phyloP scores from a whole-genome alignment of 768 basidiomycete species.

The Naganishia randhawae region DNA sequence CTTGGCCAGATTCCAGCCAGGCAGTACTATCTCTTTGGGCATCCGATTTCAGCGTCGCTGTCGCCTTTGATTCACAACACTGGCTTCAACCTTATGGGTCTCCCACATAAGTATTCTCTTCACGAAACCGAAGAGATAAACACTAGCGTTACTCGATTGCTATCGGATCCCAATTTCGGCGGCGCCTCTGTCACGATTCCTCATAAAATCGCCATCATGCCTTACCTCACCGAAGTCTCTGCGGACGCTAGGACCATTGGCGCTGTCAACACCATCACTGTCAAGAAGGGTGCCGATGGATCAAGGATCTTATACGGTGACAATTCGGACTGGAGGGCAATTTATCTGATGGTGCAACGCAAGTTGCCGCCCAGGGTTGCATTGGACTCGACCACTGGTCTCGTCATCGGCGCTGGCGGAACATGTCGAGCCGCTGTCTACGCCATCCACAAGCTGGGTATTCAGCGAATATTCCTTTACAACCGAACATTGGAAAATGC shows the following conservation, averaged over 20 bases:
- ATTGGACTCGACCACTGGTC: constrained; percentile 55
- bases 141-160: constrained; percentile 62
- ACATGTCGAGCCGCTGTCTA: constrained; percentile 92
- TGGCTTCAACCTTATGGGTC: constrained; percentile 70
- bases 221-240: constrained; percentile 72
- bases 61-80: constrained; percentile 92
- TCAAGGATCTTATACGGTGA: constrained; percentile 69
- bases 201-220: constrained; percentile 84
- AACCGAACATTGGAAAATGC: constrained; percentile 80
- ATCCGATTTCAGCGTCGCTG: constrained; percentile 80
- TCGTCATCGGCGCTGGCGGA: constrained; percentile 93
- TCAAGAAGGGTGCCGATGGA: constrained; percentile 51
- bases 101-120: constrained; percentile 77
- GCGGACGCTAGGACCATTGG: constrained; percentile 80
- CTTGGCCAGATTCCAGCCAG: constrained; percentile 71
- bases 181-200: constrained; percentile 97
- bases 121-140: constrained; percentile 69
- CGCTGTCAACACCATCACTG: constrained; percentile 87
- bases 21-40: constrained; percentile 82
- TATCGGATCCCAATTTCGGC: constrained; percentile 72
- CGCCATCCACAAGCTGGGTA: constrained; percentile 68
- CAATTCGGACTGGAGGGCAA: constrained; percentile 95
- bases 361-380: constrained; percentile 52
- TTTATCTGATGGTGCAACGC: constrained; percentile 56
- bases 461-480: constrained; percentile 71